These are phyloP conservation scores for Candida arabinofermentans DNA, from an alignment of 805 yeast species.

Conservation along the genomic window DNA sequence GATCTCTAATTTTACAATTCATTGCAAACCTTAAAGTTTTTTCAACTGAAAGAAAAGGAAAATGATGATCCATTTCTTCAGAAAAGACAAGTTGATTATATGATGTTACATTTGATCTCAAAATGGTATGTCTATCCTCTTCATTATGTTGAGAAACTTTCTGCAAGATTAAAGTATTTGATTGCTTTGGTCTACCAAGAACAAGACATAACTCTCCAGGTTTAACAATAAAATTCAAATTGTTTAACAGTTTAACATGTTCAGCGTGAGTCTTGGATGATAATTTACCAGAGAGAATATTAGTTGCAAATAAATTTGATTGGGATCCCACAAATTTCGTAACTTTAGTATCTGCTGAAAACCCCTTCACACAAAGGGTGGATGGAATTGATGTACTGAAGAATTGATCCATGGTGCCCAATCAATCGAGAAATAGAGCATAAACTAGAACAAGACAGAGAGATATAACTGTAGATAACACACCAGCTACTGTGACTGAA, in stretches of 20 bases:
- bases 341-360: background rate
- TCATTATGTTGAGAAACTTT: constrained; percentile 37
- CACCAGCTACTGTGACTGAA: too few relatives aligned
- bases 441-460: too few relatives aligned
- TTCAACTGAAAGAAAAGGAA: background rate
- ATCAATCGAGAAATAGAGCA: too few relatives aligned
- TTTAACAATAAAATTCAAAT: constrained; percentile 30
- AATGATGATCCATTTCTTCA: constrained; percentile 1
- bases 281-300: background rate
- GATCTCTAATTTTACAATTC: background rate
- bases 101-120: background rate
- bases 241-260: constrained; percentile 26
- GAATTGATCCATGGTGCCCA: constrained; percentile 1
- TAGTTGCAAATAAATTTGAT: background rate
- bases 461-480: too few relatives aligned
- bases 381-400: background rate
- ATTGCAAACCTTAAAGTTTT: background rate
- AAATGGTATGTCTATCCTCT: background rate
- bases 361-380: background rate
- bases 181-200: constrained; percentile 68
- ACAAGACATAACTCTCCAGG: constrained; percentile 66
- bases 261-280: background rate
- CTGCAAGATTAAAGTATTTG: constrained; percentile 61
- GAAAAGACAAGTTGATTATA: background rate
- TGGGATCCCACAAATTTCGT: background rate